Evolutionary conservation across 2,329 filamentous ascomycete species (phyloP), one percentile per base, ranked within the genome.

Genomic region (Sporothrix inflata): DNA sequence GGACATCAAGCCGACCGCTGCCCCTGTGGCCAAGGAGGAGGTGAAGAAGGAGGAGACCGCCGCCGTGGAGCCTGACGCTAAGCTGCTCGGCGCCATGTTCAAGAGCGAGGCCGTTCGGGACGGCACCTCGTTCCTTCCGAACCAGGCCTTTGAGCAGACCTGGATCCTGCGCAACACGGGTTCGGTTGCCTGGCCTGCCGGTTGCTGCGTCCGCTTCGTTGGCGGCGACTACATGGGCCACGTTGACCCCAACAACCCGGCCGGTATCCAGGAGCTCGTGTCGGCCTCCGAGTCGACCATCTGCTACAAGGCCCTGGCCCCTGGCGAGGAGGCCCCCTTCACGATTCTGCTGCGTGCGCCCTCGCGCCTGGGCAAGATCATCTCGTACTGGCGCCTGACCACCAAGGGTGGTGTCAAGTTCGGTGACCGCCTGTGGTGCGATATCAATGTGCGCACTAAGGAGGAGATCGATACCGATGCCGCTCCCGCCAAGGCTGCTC

Each of bases 151-250:
- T 79, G 89, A 92, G 77, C 94, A 99, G 82, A 93, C 92, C 1
- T 99, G 96, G 96, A 91, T 92, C 70, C 87, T 99, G 53, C 91
- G 90, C 78, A 99, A 99, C 79, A 90, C 91, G 24, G 95, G 96
- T 38, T 88, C 89, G 12, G 83, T 85, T 67, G 82, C 90, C 14
- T 99, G 96, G 96, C 96, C 96, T 49, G 89, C 90, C 71, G 96
- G 94, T 74, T 97, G 94, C 85, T 92, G 91, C 72, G 92, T 98
- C 77, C 93, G 92, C 82, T 98, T 94, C 78, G 92, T 97, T 73
- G 94, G 95, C 72, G 96, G 96, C 68, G 95, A 98, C 81, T 94
- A 95, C 83, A 98, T 99, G 96, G 93, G 97, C 77, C 92, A 94
- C 76, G 88, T 97, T 71, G 93, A 97, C 80, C 90, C 92, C 69